Evolutionary conservation across 495 filamentous ascomycete genomes (phyloP).

Genomic region (Pseudevernia furfuracea): DNA sequence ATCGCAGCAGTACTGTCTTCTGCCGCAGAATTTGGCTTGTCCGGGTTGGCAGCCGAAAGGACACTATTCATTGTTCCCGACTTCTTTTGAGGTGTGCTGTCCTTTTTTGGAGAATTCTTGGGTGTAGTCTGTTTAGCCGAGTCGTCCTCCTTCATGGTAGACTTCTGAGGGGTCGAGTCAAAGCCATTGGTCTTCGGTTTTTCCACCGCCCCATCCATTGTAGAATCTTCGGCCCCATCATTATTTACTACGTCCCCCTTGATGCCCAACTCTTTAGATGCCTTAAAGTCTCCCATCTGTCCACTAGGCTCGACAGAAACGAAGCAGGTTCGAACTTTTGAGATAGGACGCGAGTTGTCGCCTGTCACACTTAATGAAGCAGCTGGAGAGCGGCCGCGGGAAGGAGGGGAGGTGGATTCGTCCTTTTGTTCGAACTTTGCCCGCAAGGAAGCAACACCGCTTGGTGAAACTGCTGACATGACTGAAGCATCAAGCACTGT

Average conservation of each 20-base stretch:
- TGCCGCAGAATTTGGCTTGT: conserved; percentile 33
- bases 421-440: conserved; percentile 74
- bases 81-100: conserved; percentile 26
- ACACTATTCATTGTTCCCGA: conserved; percentile 6
- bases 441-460: conserved; percentile 63
- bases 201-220: not conserved
- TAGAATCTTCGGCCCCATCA: not conserved
- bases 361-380: conserved; percentile 25
- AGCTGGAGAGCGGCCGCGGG: conserved; percentile 66
- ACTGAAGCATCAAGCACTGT: conserved; percentile 25
- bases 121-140: not conserved
- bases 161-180: conserved; percentile 3
- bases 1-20: conserved; percentile 31
- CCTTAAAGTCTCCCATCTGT: conserved; percentile 32
- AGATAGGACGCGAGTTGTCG: conserved; percentile 50
- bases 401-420: conserved; percentile 50
- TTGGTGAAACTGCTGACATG: conserved; percentile 45
- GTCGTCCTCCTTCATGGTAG: not conserved
- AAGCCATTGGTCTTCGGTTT: conserved; percentile 10
- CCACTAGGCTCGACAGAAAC: conserved; percentile 65
- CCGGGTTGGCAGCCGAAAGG: conserved; percentile 26
- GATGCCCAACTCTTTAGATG: conserved; percentile 20
- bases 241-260: conserved; percentile 10
- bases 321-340: conserved; percentile 77
- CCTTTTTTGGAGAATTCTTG: conserved; percentile 19